Base-by-base conservation (phyloP, 2,329 filamentous ascomycete species). In the Calonectria crousiana region DNA sequence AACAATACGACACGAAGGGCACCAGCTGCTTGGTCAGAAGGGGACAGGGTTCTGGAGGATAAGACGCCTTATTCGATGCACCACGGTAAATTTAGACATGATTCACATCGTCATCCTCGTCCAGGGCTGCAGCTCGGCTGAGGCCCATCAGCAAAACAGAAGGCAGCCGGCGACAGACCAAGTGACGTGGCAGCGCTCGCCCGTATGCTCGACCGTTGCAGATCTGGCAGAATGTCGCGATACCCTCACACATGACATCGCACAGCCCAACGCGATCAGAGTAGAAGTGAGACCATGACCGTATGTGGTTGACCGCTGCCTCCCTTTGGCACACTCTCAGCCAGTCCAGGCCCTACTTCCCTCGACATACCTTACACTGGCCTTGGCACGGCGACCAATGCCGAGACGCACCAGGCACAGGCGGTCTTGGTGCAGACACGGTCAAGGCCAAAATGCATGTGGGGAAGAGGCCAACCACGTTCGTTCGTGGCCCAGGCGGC, bases 11-110 rank as follows among this genome's bases (percentile, higher is more conserved):
- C 75, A 66, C 66, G 75, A 67, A 66, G 70, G 75, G 47, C 78
- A 76, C 78, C 78, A 79, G 72, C 74, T 76, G 77, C 74, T 80
- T 78, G 78, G 78, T 77, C 79, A 77, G 73, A 75, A 77, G 75
- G 73, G 65, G 76, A 67, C 56, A 74, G 76, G 77, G 78, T 74
- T 74, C 70, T 38, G 69, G 41, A 76, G 68, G 53, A 78, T 75
- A 79, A 70, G 77, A 77, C 74, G 73, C 28, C 52, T 51, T 73
- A 30, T 62, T 75, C 64, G 67, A 78, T 78, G 78, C 78, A 79
- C 69, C 70, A 75, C 53, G 67, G 73, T 75, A 79, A 77, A 78
- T 80, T 76, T 77, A 78, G 75, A 76, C 69, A 75, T 73, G 72
- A 77, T 76, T 77, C 69, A 72, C 74, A 72, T 75, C 67, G 68